Evolutionary conservation across 2,329 filamentous ascomycete species (phyloP), one percentile per base, ranked within the genome.

Genomic region (Talaromyces pinophilus): DNA sequence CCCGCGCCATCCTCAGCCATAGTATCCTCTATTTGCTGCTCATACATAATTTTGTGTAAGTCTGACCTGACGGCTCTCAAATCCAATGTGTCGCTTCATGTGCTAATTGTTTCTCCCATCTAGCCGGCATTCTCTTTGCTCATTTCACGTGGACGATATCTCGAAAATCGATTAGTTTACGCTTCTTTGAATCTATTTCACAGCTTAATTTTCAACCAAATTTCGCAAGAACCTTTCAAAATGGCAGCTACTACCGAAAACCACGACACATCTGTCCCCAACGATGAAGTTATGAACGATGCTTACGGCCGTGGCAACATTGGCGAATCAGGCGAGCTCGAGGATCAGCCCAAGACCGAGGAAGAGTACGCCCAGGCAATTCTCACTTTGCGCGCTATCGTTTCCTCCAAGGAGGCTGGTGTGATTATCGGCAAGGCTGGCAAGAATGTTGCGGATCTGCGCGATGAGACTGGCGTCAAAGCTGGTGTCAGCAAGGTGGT

Each of bases 401-500:
- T 99, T 72, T 97, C 95, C 40, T 97, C 95, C 79, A 98, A 98
- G 84, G 95, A 99, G 82, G 95, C 95, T 67, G 95, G 95, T 76
- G 93, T 99, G 74, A 98, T 99, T 80, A 99, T 99, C 80, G 95
- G 95, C 80, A 99, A 99, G 83, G 93, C 90, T 66, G 95, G 95
- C 77, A 97, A 98, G 86, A 98, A 99, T 76, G 95, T 99, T 64
- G 95, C 95, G 59, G 94, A 98, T 76, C 86, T 99, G 69, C 90
- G 95, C 77, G 94, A 99, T 75, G 94, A 98, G 83, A 99, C 95
- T 71, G 95, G 94, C 67, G 95, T 99, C 74, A 97, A 96, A 82
- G 95, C 95, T 68, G 95, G 95, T 71, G 95, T 99, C 70, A 97
- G 93, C 87, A 99, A 99, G 84, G 95, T 98, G 63, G 95, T 99